phyloP scores from a whole-genome alignment of 2,329 filamentous ascomycete species.

The Diplocarpon mali region DNA sequence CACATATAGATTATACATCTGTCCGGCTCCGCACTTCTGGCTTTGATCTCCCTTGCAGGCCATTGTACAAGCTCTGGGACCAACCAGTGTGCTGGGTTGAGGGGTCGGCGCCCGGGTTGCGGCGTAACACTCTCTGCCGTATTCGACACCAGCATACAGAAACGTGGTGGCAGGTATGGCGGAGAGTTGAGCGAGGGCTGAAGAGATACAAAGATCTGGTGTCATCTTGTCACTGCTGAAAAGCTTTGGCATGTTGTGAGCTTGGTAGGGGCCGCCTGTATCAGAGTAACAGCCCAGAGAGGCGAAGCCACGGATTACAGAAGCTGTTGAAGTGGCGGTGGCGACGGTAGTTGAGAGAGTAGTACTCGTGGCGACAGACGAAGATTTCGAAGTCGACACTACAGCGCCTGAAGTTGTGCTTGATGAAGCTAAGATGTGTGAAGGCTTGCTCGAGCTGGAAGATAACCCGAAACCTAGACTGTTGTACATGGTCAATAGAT shows the following conservation, averaged over 20 bases:
- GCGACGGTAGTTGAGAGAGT: neutral
- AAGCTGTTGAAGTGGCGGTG: neutral
- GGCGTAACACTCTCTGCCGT: slow-evolving; percentile 29
- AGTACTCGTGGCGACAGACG: slow-evolving; percentile 10
- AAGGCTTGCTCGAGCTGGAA: slow-evolving; percentile 4
- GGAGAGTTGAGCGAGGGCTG: slow-evolving; percentile 23
- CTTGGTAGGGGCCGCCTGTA: slow-evolving; percentile 4
- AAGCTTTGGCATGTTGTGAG: slow-evolving; percentile 26
- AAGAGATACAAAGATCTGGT: slow-evolving; percentile 28
- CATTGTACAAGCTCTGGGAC: slow-evolving; percentile 26
- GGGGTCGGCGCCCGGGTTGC: slow-evolving; percentile 18
- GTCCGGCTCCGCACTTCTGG: slow-evolving; percentile 26
- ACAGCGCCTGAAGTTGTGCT: neutral
- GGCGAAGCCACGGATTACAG: slow-evolving; percentile 23
- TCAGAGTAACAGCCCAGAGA: slow-evolving; percentile 27
- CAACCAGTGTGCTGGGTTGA: slow-evolving; percentile 22
- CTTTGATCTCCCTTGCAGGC: slow-evolving; percentile 20
- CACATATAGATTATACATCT: slow-evolving; percentile 29
- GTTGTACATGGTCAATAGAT: slow-evolving; percentile 17
- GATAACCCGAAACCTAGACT: neutral
- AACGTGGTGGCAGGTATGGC: slow-evolving; percentile 23
- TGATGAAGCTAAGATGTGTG: neutral
- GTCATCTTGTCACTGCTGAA: slow-evolving; percentile 27
- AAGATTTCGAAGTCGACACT: slow-evolving; percentile 1
- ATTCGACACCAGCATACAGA: slow-evolving; percentile 26